phyloP scores from a whole-genome alignment of 2,329 filamentous ascomycete species.

The Thelonectria rubi region DNA sequence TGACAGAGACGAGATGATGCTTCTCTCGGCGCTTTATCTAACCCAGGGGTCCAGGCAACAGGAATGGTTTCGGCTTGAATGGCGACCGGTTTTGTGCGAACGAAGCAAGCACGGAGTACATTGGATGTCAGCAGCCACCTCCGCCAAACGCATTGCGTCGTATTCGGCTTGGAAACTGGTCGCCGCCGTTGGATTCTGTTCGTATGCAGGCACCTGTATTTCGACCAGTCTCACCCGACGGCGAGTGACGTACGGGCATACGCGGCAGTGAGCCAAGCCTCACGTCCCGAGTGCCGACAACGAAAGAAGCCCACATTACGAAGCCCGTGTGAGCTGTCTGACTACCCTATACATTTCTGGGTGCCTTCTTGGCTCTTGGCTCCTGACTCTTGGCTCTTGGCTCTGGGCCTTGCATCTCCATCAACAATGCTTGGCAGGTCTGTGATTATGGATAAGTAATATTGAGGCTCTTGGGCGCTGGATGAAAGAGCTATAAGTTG shows the following conservation, averaged over 20 bases:
- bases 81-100: not conserved
- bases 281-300: slow-evolving; percentile 8
- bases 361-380: not conserved
- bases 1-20: slow-evolving; percentile 1
- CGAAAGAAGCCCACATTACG: not conserved
- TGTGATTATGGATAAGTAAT: not conserved
- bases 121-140: slow-evolving; percentile 12
- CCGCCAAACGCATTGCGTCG: slow-evolving; percentile 10
- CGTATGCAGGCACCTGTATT: slow-evolving; percentile 23
- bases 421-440: not conserved
- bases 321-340: not conserved
- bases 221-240: not conserved
- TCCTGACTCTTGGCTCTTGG: not conserved
- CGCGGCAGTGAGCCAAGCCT: slow-evolving; percentile 29
- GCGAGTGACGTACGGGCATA: slow-evolving; percentile 33
- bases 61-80: slow-evolving; percentile 4
- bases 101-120: not conserved
- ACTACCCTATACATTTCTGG: not conserved
- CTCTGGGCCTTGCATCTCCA: not conserved
- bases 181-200: not conserved
- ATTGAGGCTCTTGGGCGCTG: not conserved
- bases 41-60: not conserved
- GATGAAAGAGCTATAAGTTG: not conserved
- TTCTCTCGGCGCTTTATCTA: slow-evolving; percentile 8
- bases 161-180: slow-evolving; percentile 18